Evolutionary conservation across 148 eudicot species (phyloP), one percentile per base, ranked within the genome.

Genomic region (Tetragonia tetragonoides): DNA sequence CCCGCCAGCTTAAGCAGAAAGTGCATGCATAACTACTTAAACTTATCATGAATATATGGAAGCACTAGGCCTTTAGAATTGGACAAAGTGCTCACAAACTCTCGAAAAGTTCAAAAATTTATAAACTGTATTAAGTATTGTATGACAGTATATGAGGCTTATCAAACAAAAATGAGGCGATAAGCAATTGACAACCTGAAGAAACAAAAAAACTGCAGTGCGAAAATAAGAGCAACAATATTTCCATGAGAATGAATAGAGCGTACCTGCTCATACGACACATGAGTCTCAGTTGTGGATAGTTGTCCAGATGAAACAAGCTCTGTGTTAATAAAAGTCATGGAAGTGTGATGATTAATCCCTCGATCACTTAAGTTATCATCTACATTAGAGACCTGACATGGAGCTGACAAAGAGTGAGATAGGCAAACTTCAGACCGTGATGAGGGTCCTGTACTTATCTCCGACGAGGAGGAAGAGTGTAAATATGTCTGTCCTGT

Each of bases 251-350:
- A 47, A 56, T 56, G 3, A 56, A 3, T 3, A 37, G 63, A 10
- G 53, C 65, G n/a, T 23, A 83, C 85, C 82, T 79, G 66, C n/a
- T 83, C 82, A 59, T 79, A 79, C 24, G 85, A 83, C 61, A 80
- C 82, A 17, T 65, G 82, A 66, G 68, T 46, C 12, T 79, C 85
- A 57, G 77, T 20, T 0, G 39, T 4, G 11, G 82, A 83, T 59
- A 47, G 57, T n/a, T 76, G 76, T 5, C 74, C 82, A 61, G 51
- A 34, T 8, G 85, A 83, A 12, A 73, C 64, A 59, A 83, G 85
- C 67, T 82, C 88, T 21, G 90, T 75, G 78, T 78, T 71, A 7
- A 78, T 49, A 68, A 89, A 85, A 66, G 87, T 75, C 54, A 56
- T 34, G 23, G 86, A 79, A 66, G 70, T 59, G 60, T 71, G 70